Evolutionary conservation across 805 yeast genomes (phyloP), one percentile per base, ranked within the genome.

Genomic region (Kodamaea restingae): DNA sequence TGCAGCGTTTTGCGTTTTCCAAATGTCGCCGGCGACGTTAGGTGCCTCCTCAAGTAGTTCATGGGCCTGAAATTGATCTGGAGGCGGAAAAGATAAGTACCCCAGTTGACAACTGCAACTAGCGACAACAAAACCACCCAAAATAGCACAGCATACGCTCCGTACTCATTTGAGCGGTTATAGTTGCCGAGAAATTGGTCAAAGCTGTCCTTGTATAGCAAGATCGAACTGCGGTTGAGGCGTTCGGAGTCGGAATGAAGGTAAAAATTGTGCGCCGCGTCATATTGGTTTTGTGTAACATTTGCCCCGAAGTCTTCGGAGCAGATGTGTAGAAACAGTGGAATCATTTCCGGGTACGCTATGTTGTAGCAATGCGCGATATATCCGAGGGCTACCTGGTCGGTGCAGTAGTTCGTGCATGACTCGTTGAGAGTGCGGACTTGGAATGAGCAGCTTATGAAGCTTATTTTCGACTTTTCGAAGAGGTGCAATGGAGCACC

Each of bases 161-260:
- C 61, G 45, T 42, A 44, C 11, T 37, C 41, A 20, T 74, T 63
- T 2, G 80, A 72, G 15, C 59, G 58, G 39, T 65, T 67, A 40
- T 63, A 65, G 50, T 66, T 67, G 7, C 71, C 71, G 32, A 67
- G 50, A 42, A 61, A 67, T 35, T 60, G 67, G 32, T 59, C 64
- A 42, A 62, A 66, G 2, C 67, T 48, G 9, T 44, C 50, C 25
- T 51, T 49, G 43, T 51, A 59, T 2, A 49, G 20, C 3, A 31
- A 5, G 8, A 56, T 51, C 7, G 36, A 34, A 2, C 51, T 33
- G 7, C 54, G 55, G 22, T 60, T 45, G 17, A 67, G 47, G 36
- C 48, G 52, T 25, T 3, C 14, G 5, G n/a, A 14, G 4, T 14
- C 32, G 18, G 15, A 7, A 6, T 21, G 38, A 18, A 42, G 21